Conservation (phyloP, 495 filamentous ascomycete genomes). For the Penicillium maclennaniae region DNA sequence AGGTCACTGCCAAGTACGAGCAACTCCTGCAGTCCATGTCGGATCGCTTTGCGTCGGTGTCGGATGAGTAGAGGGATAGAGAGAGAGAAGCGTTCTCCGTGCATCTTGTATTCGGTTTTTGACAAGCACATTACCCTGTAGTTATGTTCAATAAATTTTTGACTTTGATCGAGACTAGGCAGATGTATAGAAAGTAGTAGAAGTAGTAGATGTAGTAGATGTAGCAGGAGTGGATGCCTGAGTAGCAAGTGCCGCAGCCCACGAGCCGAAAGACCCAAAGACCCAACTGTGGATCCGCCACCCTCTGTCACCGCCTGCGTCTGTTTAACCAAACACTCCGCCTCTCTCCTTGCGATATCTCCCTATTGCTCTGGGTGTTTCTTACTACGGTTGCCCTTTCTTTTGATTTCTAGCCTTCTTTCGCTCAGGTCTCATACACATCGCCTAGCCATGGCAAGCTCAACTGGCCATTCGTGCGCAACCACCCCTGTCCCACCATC, state of each 20-base stretch:
- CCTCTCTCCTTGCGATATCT: conserved; percentile 12
- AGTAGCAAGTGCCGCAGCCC: too few species aligned
- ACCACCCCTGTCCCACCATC: conserved; percentile 21
- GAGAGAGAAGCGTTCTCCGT: conserved; percentile 13
- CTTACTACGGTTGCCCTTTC: not conserved
- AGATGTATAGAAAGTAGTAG: not conserved
- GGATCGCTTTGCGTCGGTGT: conserved; percentile 91
- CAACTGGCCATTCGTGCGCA: conserved; percentile 47
- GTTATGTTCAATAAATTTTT: conserved; percentile 27
- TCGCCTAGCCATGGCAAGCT: conserved; percentile 48
- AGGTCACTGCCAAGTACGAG: conserved; percentile 85
- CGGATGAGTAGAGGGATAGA: conserved; percentile 79
- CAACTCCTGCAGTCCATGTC: conserved; percentile 83
- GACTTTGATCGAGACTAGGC: not conserved
- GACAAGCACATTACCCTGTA: conserved; percentile 42
- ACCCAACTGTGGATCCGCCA: conserved; percentile 14
- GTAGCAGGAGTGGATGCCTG: conserved; percentile 7
- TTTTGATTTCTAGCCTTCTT: conserved; percentile 1
- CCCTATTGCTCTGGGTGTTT: conserved; percentile 6
- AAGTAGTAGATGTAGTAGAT: too few species aligned
- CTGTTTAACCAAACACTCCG: conserved; percentile 7
- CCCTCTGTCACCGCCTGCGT: conserved; percentile 8
- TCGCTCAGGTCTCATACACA: conserved; percentile 5
- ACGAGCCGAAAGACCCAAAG: not conserved
- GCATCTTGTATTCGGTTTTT: conserved; percentile 20